These are phyloP conservation scores for Spergularia azorica DNA, from an alignment of 179 eudicot species.

Conservation along the genomic window DNA sequence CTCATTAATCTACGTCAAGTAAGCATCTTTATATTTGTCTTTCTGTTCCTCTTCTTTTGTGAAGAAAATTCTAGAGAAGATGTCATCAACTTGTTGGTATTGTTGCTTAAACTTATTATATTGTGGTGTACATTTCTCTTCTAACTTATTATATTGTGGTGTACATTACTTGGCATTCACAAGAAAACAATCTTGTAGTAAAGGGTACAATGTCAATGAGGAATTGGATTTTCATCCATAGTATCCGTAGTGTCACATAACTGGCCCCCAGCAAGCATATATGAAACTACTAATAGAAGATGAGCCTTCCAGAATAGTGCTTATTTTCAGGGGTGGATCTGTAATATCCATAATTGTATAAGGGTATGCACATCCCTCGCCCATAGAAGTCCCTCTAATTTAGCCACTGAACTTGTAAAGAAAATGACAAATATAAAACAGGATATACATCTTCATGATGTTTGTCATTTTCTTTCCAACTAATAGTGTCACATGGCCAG, in stretches of 20 bases:
- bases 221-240: too few relatives aligned
- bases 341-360: neutral
- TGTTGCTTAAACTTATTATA: neutral
- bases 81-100: neutral
- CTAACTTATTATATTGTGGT: neutral
- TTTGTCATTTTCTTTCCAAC: neutral
- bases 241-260: neutral
- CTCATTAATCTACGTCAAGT: conserved; percentile 98
- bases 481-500: neutral
- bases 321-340: neutral
- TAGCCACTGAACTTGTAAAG: neutral
- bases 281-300: neutral
- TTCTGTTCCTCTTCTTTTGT: neutral
- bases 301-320: neutral
- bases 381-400: neutral
- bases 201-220: too few relatives aligned
- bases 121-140: neutral
- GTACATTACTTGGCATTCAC: neutral
- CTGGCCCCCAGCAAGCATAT: neutral
- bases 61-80: neutral
- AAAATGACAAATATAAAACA: neutral
- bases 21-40: conserved; percentile 20
- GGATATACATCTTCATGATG: too few relatives aligned
- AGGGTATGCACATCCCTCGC: neutral
- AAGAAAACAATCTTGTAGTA: too few relatives aligned